Evolutionary conservation across 2,329 filamentous ascomycete species (phyloP), one percentile per base, ranked within the genome.

Genomic region (Alternaria viburni): DNA sequence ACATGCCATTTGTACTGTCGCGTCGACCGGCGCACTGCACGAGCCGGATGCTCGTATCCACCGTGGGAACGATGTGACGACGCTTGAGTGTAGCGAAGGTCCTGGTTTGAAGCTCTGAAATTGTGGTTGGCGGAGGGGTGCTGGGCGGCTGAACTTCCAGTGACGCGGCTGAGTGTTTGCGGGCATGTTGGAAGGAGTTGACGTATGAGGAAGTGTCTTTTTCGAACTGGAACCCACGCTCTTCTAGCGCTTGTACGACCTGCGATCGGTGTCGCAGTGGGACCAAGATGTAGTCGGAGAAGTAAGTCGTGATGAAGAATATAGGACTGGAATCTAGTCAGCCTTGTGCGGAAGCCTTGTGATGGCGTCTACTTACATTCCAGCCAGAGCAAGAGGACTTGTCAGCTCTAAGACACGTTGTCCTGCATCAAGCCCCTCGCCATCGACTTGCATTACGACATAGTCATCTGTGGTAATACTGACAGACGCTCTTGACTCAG

Each of bases 291-390:
- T 97, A 98, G 82, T 99, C 95, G 32, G 92, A 96, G 81, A 97
- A 98, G 81, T 98, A 99, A 30, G 93, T 97, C 4, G 95, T 97
- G 79, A 97, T 97, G 86, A 98, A 98, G 84, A 98, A 97, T 76
- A 99, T 97, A 57, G 95, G 92, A 56, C 87, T 89, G 50, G 54
- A 28, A 11, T 9, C 1, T n/a, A 36, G 45, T 69, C 21, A 73
- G 63, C 52, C 19, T 43, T 26, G 49, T 6, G 30, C 32, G 6
- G 41, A 43, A 11, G 25, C 25, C 10, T 23, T 5, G 15, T 4
- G 23, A 9, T 11, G 26, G 28, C 7, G 11, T 51, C 9, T 23
- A 74, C 86, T 79, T 81, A 89, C 86, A 98, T 96, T 71, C 93
- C 93, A 54, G 95, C 95, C 77, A 97, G 86, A 26, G 96, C 95